Base-by-base conservation (phyloP, 129 eudicot genomes). In the Flaveria linearis region DNA sequence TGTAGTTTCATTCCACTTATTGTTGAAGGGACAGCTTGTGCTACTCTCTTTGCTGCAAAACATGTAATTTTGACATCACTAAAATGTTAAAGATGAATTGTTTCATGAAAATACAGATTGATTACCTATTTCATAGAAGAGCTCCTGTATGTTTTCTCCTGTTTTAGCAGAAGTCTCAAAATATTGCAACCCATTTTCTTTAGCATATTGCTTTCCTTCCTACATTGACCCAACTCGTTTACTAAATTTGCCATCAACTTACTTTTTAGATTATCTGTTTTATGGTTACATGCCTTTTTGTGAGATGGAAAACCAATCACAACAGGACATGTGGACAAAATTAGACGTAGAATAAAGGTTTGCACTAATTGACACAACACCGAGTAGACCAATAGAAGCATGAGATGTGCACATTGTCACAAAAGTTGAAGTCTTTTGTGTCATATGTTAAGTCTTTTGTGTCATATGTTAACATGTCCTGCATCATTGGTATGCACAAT, bases 101-200 rank as follows among this genome's bases (percentile, higher is more conserved):
- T 7, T 61, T 61, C n/a, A 33, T 14, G 69, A 2, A 15, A 64
- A 2, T 7, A 23, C 6, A 64, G 14, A 25, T 36, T 36, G 70
- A 16, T n/a, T 36, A 64, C 92, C 92, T n/a, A 83, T 85, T 72
- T 88, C 87, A 55, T 80, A 75, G 73, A 85, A 88, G 47, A 88
- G 87, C 72, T 88, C 89, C 13, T 88, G 86, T 16, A 88, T 68
- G 72, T 88, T 88, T 43, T 83, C 83, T 10, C 86, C 88, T 26
- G 86, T 81, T 83, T 84, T 88, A 23, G 93, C 90, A 60, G 87
- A 88, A 57, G 93, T 76, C 72, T 88, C 88, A 11, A 76, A 74
- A 71, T 78, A 88, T 43, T 81, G 84, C 75, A 86, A 60, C 14
- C 85, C 71, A 22, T 84, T 88, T 62, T 86, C 90, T 41, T 58